Evolutionary conservation across 306 rosid genomes (phyloP).

Genomic region (Herpetospermum pedunculosum): DNA sequence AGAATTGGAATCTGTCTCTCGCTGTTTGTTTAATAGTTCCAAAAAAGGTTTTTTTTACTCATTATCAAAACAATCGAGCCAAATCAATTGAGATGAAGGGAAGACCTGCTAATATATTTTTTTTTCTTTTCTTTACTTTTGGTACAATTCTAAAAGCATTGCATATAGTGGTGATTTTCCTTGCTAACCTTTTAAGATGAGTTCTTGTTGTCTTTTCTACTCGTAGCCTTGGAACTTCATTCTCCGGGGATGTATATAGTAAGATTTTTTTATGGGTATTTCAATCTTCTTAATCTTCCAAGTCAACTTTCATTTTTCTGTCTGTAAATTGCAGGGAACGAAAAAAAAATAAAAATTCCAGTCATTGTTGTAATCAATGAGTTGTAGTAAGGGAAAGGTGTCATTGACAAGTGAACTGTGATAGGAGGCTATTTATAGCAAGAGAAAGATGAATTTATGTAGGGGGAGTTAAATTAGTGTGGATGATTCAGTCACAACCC

Average conservation of each 20-base stretch:
- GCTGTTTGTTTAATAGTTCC: neutral
- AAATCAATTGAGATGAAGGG: neutral
- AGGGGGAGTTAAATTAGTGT: neutral
- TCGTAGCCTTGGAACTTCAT: neutral
- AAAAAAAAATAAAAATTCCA: neutral
- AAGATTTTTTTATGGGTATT: neutral
- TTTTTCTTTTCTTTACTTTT: neutral
- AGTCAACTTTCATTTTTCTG: neutral
- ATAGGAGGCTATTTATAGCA: neutral
- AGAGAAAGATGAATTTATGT: neutral
- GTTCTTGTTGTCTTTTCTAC: neutral
- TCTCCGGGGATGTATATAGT: neutral
- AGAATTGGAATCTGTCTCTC: neutral
- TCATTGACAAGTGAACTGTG: neutral
- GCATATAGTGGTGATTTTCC: neutral
- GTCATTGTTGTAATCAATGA: neutral
- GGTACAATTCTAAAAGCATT: neutral
- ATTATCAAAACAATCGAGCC: neutral
- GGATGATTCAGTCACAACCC: neutral
- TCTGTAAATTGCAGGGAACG: neutral
- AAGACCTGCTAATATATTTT: neutral
- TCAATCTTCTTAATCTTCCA: neutral
- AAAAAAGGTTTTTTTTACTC: neutral
- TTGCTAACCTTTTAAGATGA: neutral
- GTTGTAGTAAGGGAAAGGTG: neutral